These are phyloP conservation scores for Colletotrichum paranaense DNA, from an alignment of 2,329 filamentous ascomycete genomes.

Conservation along the genomic window DNA sequence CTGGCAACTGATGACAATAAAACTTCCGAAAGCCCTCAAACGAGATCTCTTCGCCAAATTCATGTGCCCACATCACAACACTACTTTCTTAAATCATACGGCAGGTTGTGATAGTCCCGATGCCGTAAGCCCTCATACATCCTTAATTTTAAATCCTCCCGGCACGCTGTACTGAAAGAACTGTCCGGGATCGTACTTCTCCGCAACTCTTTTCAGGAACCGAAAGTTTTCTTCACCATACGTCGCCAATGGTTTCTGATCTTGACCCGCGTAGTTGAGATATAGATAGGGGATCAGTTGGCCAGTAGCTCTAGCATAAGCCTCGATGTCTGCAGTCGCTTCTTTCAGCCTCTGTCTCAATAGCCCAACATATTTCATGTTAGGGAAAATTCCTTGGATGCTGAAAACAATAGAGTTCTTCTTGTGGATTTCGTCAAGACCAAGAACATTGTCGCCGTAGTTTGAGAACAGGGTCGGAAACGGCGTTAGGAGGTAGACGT, in stretches of 20 bases:
- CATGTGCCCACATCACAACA: no score
- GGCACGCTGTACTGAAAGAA: constrained; percentile 49
- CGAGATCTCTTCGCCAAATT: no score
- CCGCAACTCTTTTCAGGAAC: constrained; percentile 42
- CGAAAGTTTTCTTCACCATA: constrained; percentile 47
- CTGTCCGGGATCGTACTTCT: constrained; percentile 46
- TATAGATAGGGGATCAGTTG: constrained; percentile 43
- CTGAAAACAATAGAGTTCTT: not conserved
- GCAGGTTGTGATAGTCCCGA: no score
- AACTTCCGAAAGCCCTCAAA: no score
- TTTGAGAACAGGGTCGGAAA: constrained; percentile 9
- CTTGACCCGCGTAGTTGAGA: constrained; percentile 48
- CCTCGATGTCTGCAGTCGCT: not conserved
- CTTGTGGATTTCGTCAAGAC: not conserved
- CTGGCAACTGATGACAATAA: no score
- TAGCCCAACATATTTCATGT: not conserved
- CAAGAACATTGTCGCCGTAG: constrained; percentile 1
- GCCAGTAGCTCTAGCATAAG: not conserved
- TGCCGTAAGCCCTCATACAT: not conserved
- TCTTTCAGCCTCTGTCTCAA: not conserved
- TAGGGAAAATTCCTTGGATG: not conserved
- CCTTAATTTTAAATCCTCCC: constrained; percentile 37
- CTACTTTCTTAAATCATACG: no score
- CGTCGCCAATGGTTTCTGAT: constrained; percentile 42
- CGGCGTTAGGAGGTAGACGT: constrained; percentile 22